Conservation (phyloP, 345 rosid genomes). For the Xanthoceras sorbifolium region DNA sequence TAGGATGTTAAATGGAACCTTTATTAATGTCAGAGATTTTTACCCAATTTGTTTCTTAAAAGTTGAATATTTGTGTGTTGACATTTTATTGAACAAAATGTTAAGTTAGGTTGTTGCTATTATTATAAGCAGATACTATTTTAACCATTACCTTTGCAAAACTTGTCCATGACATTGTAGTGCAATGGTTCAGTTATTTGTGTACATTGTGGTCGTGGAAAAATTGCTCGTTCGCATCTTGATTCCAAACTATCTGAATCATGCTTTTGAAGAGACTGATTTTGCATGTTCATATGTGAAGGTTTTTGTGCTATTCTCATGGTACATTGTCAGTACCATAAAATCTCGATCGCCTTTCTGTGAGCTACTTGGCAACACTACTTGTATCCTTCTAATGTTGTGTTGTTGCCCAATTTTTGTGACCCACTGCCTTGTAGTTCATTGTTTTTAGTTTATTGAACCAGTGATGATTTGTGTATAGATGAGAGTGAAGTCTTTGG, state of each 20-base stretch:
- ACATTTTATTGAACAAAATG: not conserved
- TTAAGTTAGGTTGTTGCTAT: not conserved
- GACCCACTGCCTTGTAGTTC: no score
- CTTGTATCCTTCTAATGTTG: no score
- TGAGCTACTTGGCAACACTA: no score
- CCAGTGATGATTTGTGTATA: no score
- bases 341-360: no score
- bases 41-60: not conserved
- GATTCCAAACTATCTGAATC: not conserved
- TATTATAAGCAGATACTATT: not conserved
- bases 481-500: no score
- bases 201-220: not conserved
- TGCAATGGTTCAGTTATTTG: no score
- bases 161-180: not conserved
- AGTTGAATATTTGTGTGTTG: not conserved
- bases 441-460: no score
- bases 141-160: not conserved
- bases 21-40: not conserved
- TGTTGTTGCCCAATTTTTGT: no score
- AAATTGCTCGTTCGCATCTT: not conserved
- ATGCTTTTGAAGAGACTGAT: not conserved
- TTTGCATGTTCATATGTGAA: not conserved
- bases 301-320: not conserved
- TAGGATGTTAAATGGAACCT: slow-evolving; percentile 9
- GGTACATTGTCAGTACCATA: not conserved